Evolutionary conservation across 208 protist species (phyloP), one percentile per base, ranked within the genome.

Genomic region (Porcisia hertigi): DNA sequence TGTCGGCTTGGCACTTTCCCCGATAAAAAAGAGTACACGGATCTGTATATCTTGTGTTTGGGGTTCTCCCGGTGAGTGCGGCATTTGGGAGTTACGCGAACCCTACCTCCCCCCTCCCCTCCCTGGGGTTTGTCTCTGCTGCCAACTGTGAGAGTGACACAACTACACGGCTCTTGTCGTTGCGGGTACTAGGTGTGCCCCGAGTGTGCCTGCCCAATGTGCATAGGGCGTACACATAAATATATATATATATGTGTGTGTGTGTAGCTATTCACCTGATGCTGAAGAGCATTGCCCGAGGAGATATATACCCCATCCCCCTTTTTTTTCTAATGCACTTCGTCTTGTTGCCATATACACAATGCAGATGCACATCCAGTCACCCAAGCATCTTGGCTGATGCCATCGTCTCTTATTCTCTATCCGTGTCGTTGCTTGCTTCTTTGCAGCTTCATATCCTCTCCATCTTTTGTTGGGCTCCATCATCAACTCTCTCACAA

Each of bases 391-490:
- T n/a, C 36, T n/a, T 49, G 36, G 9, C 36, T 47, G 5, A 23
- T 34, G 2, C 8, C 62, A 49, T 23, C 12, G 20, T 5, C 39
- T 30, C 12, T 23, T 41, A 1, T 49, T 23, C 12, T 43, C 30
- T 55, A 55, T 25, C 8, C 36, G 45, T 39, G 47, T 43, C 12
- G 41, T 47, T 41, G 4, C 65, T 14, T 63, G 49, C 1, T 18
- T 2, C 25, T 52, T 23, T 77, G 36, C 47, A 60, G 70, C 52
- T 41, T 2, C 73, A 43, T 69, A 16, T 63, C 69, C 9, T 55
- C 8, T 20, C 25, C 6, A 30, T 30, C 30, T 9, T 54, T 39
- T 20, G 11, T 36, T 41, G 52, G 5, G 25, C 30, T 45, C 12
- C 39, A 25, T 34, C 34, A 34, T 41, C 39, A 2, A 47, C 8